Conservation (phyloP, 306 rosid genomes). For the Fagus crenata region DNA sequence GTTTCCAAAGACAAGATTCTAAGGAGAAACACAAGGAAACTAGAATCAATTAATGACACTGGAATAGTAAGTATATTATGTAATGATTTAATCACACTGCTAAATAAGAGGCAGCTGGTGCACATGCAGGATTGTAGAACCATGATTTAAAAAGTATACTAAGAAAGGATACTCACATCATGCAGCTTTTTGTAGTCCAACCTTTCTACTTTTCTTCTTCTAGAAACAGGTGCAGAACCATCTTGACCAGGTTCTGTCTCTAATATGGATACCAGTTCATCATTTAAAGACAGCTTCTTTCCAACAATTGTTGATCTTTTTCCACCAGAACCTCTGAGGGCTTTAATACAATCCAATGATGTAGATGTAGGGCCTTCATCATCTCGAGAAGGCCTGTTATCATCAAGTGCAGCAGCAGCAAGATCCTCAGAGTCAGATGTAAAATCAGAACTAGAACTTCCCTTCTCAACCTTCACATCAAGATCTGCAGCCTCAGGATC, state of each 20-base stretch:
- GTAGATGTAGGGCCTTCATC: constrained; percentile 13
- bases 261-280: constrained; percentile 57
- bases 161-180: constrained; percentile 75
- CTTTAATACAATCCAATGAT: neutral
- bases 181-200: constrained; percentile 93
- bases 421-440: constrained; percentile 97
- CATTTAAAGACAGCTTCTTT: constrained; percentile 50
- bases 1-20: neutral
- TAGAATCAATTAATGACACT: neutral
- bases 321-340: constrained; percentile 42
- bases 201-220: constrained; percentile 66
- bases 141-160: constrained; percentile 19
- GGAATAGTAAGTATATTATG: neutral
- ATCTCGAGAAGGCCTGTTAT: constrained; percentile 38
- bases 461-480: constrained; percentile 37
- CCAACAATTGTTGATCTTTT: constrained; percentile 36
- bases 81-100: constrained; percentile 4
- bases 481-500: constrained; percentile 59
- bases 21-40: neutral
- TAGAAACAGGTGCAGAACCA: constrained; percentile 48
- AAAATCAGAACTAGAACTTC: constrained; percentile 88
- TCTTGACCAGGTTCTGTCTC: constrained; percentile 54
- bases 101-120: constrained; percentile 22
- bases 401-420: constrained; percentile 52
- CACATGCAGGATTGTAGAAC: constrained; percentile 16